Percentiles rank a stretch among this genome's conserved stretches.
phyloP scores from a whole-genome alignment of 2,329 filamentous ascomycete genomes.

The Teratosphaeria zuluensis region DNA sequence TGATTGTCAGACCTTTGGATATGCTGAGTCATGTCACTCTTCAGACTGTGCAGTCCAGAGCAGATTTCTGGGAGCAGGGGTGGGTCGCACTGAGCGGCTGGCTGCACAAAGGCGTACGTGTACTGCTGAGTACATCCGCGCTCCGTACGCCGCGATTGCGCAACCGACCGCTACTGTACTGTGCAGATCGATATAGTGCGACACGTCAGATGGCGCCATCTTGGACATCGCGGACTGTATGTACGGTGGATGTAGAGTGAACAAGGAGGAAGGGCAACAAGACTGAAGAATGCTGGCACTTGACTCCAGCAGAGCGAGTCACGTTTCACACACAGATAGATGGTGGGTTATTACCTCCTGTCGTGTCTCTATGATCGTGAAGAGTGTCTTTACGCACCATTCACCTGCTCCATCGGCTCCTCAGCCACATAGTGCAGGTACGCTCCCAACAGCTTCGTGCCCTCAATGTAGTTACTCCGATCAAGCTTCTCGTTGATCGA shows the following conservation, averaged over 20 bases:
- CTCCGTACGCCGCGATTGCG: background rate
- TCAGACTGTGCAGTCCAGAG: background rate
- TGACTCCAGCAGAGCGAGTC: background rate
- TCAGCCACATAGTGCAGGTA: constrained; percentile 95
- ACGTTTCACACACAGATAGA: background rate
- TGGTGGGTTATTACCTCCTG: background rate
- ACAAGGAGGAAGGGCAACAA: background rate
- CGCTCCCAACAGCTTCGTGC: constrained; percentile 86
- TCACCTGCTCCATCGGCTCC: constrained; percentile 49
- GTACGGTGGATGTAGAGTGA: background rate
- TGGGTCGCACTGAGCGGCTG: background rate
- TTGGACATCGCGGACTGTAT: background rate
- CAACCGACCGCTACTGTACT: background rate
- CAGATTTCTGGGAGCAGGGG: background rate
- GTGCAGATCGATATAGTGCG: background rate
- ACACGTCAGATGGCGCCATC: background rate
- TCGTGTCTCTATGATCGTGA: background rate
- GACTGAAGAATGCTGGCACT: background rate
- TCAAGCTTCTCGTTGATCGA: constrained; percentile 98
- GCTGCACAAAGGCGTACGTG: background rate
- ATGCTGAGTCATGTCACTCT: background rate
- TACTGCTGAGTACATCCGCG: background rate
- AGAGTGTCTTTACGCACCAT: background rate
- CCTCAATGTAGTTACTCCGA: constrained; percentile 95
- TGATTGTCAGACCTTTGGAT: background rate